Conservation (phyloP, 2,329 filamentous ascomycete species). For the Ophiostoma angusticollis region DNA sequence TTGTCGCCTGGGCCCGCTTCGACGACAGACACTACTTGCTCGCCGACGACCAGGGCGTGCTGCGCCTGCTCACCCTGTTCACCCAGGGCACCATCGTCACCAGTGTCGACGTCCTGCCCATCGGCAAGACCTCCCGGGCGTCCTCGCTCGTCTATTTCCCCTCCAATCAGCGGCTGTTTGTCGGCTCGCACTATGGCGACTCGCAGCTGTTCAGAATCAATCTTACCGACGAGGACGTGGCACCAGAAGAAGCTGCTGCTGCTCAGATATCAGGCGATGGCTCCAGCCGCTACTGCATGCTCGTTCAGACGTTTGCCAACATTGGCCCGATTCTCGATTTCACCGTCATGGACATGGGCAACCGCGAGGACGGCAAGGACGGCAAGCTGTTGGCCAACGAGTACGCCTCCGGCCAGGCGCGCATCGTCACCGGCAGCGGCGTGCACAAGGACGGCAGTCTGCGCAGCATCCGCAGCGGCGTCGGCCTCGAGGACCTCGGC, state of each 20-base stretch:
- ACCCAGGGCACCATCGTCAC: constrained; percentile 54
- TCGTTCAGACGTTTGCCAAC: constrained; percentile 67
- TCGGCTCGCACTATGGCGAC: constrained; percentile 87
- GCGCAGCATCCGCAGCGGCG: constrained; percentile 82
- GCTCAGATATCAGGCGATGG: too few relatives aligned
- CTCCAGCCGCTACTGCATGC: constrained; percentile 35
- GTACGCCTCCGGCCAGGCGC: constrained; percentile 88
- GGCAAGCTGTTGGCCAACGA: constrained; percentile 66
- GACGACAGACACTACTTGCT: constrained; percentile 76
- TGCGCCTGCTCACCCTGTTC: constrained; percentile 74
- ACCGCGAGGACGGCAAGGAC: constrained; percentile 62
- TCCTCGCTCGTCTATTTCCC: constrained; percentile 68
- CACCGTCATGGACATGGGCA: constrained; percentile 90
- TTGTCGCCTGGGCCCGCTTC: constrained; percentile 81
- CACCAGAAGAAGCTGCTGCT: too few relatives aligned
- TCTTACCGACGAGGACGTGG: constrained; percentile 28
- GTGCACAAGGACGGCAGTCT: constrained; percentile 80
- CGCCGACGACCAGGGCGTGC: constrained; percentile 76
- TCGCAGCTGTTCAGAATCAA: constrained; percentile 66
- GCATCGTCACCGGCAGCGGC: constrained; percentile 85
- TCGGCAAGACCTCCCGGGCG: constrained; percentile 59
- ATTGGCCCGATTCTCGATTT: constrained; percentile 89
- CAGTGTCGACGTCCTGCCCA: constrained; percentile 54
- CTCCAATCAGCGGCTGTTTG: constrained; percentile 58
- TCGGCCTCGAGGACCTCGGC: constrained; percentile 79